Conservation (phyloP, 805 yeast species). For the Myxozyma melibiosi region DNA sequence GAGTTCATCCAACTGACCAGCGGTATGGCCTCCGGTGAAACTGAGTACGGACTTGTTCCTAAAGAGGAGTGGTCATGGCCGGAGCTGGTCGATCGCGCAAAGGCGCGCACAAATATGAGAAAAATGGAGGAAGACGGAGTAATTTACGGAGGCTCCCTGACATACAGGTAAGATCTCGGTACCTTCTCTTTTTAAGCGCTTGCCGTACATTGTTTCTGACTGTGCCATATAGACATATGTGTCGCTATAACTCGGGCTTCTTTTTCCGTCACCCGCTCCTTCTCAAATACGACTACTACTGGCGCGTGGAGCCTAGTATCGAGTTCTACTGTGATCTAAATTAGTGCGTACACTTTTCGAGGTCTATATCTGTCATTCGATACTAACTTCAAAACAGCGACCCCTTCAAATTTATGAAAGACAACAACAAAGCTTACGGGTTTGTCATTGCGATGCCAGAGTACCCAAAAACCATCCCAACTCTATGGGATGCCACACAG, state of each 20-base stretch:
- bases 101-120: conserved; percentile 59
- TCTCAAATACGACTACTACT: conserved; percentile 81
- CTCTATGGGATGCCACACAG: conserved; percentile 75
- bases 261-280: conserved; percentile 77
- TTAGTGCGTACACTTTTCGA: conserved; percentile 21
- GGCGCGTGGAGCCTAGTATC: conserved; percentile 93
- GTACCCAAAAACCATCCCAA: conserved; percentile 66
- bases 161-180: conserved; percentile 47
- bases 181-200: neutral
- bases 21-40: conserved; percentile 71
- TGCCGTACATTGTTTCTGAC: conserved; percentile 37
- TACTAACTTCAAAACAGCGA: conserved; percentile 48
- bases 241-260: conserved; percentile 88
- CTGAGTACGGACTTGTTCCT: conserved; percentile 75
- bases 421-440: conserved; percentile 70
- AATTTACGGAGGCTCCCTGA: conserved; percentile 66
- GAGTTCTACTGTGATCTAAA: conserved; percentile 74
- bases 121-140: conserved; percentile 55
- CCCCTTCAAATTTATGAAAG: conserved; percentile 78
- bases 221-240: conserved; percentile 81
- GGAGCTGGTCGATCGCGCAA: conserved; percentile 72
- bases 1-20: conserved; percentile 73
- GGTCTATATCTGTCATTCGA: neutral
- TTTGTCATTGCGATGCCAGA: conserved; percentile 76
- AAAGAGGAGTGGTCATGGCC: conserved; percentile 87